phyloP scores from a whole-genome alignment of 1,284 basidiomycete species.

The Inonotus obliquus region DNA sequence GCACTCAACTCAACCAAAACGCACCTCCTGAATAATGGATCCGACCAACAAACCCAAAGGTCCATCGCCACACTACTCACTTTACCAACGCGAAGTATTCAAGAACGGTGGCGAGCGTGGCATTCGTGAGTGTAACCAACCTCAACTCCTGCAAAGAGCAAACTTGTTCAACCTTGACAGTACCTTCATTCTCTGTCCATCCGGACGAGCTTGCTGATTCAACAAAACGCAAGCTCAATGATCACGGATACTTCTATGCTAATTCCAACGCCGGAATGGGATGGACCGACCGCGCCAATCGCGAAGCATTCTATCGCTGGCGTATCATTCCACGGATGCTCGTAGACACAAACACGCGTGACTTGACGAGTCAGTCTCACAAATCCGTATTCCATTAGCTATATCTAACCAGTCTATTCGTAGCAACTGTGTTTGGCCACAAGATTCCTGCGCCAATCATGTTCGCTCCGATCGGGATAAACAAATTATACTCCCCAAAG shows the following conservation, averaged over 20 bases:
- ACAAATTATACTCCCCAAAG: constrained; percentile 46
- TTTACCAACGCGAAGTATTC: constrained; percentile 52
- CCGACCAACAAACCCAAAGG: constrained; percentile 48
- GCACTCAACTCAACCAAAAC: not conserved
- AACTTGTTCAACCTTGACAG: constrained; percentile 18
- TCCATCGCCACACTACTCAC: constrained; percentile 50
- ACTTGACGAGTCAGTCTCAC: constrained; percentile 37
- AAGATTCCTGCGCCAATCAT: constrained; percentile 48
- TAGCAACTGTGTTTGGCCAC: constrained; percentile 50
- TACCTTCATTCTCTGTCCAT: constrained; percentile 39
- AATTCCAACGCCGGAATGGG: constrained; percentile 54
- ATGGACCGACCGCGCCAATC: constrained; percentile 52
- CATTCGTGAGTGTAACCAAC: constrained; percentile 27
- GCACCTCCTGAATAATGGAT: constrained; percentile 36
- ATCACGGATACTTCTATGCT: constrained; percentile 51
- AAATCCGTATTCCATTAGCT: not conserved
- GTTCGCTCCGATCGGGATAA: constrained; percentile 57
- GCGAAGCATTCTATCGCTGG: constrained; percentile 47
- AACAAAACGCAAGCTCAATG: constrained; percentile 46
- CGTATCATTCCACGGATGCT: constrained; percentile 53
- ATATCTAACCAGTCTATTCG: not conserved
- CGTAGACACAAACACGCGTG: constrained; percentile 54
- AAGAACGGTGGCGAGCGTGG: constrained; percentile 39
- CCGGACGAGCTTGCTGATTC: constrained; percentile 46
- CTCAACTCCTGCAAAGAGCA: not conserved